A percentile compares a stretch with the other conserved stretches of the same genome.
Evolutionary conservation across 2,329 filamentous ascomycete species (phyloP).

Genomic region (Aspergillus calidoustus): DNA sequence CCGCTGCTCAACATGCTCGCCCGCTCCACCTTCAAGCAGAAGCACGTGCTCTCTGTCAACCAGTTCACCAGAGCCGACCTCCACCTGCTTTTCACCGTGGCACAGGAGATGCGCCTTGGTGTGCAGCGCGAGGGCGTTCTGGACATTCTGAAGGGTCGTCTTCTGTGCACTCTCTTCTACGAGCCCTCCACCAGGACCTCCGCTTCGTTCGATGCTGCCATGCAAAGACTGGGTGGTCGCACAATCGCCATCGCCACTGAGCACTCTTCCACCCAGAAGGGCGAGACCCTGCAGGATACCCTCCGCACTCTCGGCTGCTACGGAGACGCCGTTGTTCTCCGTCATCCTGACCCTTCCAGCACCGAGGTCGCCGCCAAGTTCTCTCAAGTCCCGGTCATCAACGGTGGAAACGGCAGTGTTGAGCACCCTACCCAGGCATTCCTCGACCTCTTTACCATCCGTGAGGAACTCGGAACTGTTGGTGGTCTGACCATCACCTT

Average conservation of each 20-base stretch:
- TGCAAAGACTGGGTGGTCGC: conserved; percentile 94
- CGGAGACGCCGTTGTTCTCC: conserved; percentile 91
- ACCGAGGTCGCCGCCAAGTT: conserved; percentile 84
- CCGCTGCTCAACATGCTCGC: conserved; percentile 73
- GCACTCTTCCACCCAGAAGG: conserved; percentile 89
- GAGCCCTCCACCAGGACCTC: conserved; percentile 97
- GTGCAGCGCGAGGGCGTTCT: conserved; percentile 91
- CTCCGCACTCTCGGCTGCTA: conserved; percentile 94
- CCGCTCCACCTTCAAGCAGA: conserved; percentile 83
- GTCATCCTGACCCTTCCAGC: conserved; percentile 82
- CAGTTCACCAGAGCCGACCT: conserved; percentile 87
- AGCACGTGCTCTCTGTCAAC: conserved; percentile 88
- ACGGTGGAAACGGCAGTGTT: conserved; percentile 92
- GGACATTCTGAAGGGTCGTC: conserved; percentile 80
- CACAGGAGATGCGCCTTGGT: conserved; percentile 94
- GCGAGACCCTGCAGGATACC: conserved; percentile 90
- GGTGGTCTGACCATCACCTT: conserved; percentile 97
- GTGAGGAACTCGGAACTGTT: conserved; percentile 94
- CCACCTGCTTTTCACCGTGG: conserved; percentile 92
- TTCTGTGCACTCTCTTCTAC: conserved; percentile 94
- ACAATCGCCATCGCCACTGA: conserved; percentile 81
- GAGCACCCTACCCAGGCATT: conserved; percentile 98
- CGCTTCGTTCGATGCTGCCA: conserved; percentile 93
- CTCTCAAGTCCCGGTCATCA: conserved; percentile 90
- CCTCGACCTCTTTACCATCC: conserved; percentile 96